Percentiles rank a stretch among this genome's conserved stretches.
These are phyloP conservation scores for Grosmannia clavigera DNA, from an alignment of 2,329 filamentous ascomycete species.

Conservation along the genomic window DNA sequence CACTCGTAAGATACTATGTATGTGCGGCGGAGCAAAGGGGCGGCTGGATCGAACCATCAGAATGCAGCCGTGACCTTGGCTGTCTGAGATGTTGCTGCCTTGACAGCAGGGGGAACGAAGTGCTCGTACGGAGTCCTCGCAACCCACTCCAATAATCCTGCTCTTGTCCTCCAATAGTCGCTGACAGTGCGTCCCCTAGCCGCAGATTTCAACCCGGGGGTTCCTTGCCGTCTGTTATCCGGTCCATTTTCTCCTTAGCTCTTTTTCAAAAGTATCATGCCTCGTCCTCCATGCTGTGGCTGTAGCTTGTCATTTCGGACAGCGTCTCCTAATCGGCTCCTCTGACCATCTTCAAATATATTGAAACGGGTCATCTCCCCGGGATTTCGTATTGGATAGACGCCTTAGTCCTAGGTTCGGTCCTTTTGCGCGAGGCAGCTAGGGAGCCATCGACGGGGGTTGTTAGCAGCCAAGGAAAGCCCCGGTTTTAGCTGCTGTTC, in stretches of 20 bases:
- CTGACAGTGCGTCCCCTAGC: not conserved
- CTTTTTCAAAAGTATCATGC: not conserved
- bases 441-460: not conserved
- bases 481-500: conserved; percentile 3
- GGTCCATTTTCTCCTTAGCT: not conserved
- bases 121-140: too few relatives aligned
- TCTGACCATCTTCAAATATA: not conserved
- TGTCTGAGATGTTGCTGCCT: too few relatives aligned
- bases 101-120: not conserved
- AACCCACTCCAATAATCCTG: not conserved
- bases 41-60: too few relatives aligned
- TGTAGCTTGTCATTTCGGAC: not conserved
- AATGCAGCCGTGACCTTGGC: too few relatives aligned
- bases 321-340: not conserved
- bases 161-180: not conserved
- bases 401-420: not conserved
- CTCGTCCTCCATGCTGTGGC: too few relatives aligned
- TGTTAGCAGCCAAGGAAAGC: not conserved
- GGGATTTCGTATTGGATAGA: not conserved
- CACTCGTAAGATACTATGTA: too few relatives aligned
- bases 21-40: too few relatives aligned
- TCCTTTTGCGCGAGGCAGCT: not conserved
- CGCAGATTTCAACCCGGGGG: not conserved
- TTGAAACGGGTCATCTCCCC: not conserved
- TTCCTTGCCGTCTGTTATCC: not conserved